Evolutionary conservation across 768 basidiomycete species (phyloP).

Genomic region (Boletus coccyginus): DNA sequence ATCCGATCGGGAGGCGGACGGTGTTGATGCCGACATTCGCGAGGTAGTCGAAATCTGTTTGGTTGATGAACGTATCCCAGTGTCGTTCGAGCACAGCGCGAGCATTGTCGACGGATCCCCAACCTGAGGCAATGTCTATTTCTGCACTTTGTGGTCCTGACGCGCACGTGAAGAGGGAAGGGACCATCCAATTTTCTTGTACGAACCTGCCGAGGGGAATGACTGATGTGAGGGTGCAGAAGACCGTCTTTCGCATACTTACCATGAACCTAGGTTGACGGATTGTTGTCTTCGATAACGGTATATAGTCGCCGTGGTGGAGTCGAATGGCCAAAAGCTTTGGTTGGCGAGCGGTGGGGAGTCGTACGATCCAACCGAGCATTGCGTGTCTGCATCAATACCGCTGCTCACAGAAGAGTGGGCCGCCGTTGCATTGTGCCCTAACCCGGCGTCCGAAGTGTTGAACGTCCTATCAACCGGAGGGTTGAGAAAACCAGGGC

Average conservation of each 20-base stretch:
- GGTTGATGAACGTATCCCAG: constrained; percentile 72
- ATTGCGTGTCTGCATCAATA: neutral
- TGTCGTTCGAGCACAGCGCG: constrained; percentile 60
- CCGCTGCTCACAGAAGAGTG: neutral
- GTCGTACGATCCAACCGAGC: constrained; percentile 9
- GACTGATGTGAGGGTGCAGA: neutral
- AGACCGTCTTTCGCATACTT: neutral
- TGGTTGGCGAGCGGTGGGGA: constrained; percentile 6
- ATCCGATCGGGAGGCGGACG: constrained; percentile 62
- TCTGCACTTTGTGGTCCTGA: constrained; percentile 50
- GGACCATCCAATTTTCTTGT: constrained; percentile 73
- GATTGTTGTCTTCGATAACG: constrained; percentile 23
- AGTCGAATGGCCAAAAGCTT: constrained; percentile 15
- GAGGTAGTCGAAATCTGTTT: constrained; percentile 65
- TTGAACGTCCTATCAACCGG: neutral
- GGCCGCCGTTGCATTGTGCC: neutral
- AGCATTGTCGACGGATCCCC: constrained; percentile 33
- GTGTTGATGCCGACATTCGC: constrained; percentile 55
- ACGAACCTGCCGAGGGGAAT: constrained; percentile 50
- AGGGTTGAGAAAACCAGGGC: neutral
- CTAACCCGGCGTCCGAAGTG: neutral
- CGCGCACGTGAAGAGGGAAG: constrained; percentile 61
- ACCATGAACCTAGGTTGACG: constrained; percentile 23
- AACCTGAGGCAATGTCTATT: constrained; percentile 65
- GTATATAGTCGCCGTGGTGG: constrained; percentile 12